These are phyloP conservation scores for Leccinum ochraceum DNA, from an alignment of 768 basidiomycete genomes.

Conservation along the genomic window DNA sequence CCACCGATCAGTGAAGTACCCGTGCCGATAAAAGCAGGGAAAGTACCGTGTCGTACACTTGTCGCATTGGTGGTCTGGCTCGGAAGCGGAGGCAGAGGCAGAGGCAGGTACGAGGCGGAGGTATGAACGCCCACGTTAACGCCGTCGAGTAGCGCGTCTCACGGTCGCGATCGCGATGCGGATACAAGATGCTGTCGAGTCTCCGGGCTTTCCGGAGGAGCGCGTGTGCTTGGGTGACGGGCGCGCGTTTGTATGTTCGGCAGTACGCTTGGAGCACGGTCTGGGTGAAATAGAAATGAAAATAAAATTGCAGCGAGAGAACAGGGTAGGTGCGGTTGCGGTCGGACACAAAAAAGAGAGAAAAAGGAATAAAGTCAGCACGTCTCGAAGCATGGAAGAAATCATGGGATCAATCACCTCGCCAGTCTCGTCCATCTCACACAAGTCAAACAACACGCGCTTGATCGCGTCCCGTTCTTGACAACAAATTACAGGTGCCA, in stretches of 20 bases:
- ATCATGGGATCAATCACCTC: constrained; percentile 55
- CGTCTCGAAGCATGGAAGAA: background rate
- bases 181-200: constrained; percentile 69
- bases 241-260: constrained; percentile 80
- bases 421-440: constrained; percentile 80
- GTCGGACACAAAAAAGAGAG: background rate
- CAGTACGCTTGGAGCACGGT: constrained; percentile 90
- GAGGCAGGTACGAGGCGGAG: background rate
- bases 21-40: constrained; percentile 66
- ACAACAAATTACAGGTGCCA: constrained; percentile 78
- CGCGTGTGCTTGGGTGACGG: constrained; percentile 71
- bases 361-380: constrained; percentile 12
- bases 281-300: constrained; percentile 39
- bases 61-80: constrained; percentile 47
- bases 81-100: background rate
- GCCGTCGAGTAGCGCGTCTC: background rate
- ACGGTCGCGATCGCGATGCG: constrained; percentile 28
- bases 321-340: too few relatives aligned
- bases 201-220: constrained; percentile 88
- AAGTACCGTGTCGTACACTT: constrained; percentile 70
- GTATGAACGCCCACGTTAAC: background rate
- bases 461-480: constrained; percentile 69
- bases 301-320: background rate
- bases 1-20: constrained; percentile 26
- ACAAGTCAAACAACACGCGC: constrained; percentile 76